Evolutionary conservation across 352 stramenopile genomes (phyloP).

Genomic region (Phytophthora ramorum): DNA sequence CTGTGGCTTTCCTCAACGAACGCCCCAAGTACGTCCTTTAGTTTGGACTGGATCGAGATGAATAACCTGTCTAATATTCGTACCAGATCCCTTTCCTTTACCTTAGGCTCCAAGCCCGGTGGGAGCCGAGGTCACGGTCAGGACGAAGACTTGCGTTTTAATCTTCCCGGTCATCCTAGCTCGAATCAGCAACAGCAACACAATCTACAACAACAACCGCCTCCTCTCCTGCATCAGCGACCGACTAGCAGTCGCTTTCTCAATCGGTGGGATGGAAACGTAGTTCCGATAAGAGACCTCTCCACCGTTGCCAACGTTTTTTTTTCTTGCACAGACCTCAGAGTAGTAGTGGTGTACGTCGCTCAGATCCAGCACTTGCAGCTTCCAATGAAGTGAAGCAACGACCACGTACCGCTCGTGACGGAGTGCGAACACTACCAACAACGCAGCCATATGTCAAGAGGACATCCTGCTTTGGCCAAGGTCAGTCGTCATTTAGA

Average conservation of each 20-base stretch:
- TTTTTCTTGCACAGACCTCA: conserved; percentile 41
- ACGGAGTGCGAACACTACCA: conserved; percentile 34
- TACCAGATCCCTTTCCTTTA: conserved; percentile 39
- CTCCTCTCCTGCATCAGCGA: conserved; percentile 20
- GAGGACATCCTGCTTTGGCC: conserved; percentile 25
- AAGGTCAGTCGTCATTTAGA: conserved; percentile 14
- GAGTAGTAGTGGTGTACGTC: conserved; percentile 55
- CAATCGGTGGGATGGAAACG: conserved; percentile 16
- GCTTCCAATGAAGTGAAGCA: conserved; percentile 34
- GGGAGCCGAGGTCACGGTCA: conserved; percentile 1
- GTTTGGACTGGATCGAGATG: neutral
- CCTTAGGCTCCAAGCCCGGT: conserved; percentile 24
- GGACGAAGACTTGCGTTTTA: conserved; percentile 3
- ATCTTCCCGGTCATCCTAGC: conserved; percentile 1
- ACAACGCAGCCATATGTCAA: conserved; percentile 13
- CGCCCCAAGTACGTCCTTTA: conserved; percentile 30
- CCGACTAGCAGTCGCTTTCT: conserved; percentile 28
- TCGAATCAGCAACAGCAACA: conserved; percentile 9
- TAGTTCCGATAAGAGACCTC: neutral
- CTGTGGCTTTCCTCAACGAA: conserved; percentile 54
- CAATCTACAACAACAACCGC: conserved; percentile 11
- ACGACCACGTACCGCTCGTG: conserved; percentile 58
- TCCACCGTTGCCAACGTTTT: neutral
- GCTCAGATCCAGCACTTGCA: conserved; percentile 20
- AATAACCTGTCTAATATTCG: neutral